Percentiles rank a stretch among this genome's conserved stretches.
Evolutionary conservation across 2,329 filamentous ascomycete genomes (phyloP).

Genomic region (Aspergillus chevalieri): DNA sequence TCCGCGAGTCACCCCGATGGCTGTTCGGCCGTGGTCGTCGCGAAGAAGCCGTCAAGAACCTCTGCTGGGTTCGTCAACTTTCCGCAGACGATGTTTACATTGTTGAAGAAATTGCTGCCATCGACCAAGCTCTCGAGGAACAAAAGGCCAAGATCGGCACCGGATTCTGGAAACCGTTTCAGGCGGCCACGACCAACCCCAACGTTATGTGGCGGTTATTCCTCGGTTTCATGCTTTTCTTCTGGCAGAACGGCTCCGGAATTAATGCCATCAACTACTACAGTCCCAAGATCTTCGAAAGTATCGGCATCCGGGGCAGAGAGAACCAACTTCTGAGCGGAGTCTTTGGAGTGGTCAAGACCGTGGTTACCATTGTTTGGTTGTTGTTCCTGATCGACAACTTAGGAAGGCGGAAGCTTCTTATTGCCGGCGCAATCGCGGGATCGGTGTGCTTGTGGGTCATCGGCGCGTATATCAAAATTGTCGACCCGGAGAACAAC

Average conservation of each 20-base stretch:
- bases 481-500: slow-evolving; percentile 26
- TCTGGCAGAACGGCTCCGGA: slow-evolving; percentile 71
- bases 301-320: slow-evolving; percentile 53
- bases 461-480: slow-evolving; percentile 28
- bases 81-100: slow-evolving; percentile 53
- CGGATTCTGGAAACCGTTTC: slow-evolving; percentile 70
- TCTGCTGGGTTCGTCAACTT: slow-evolving; percentile 41
- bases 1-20: slow-evolving; percentile 61
- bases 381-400: slow-evolving; percentile 62
- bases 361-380: slow-evolving; percentile 60
- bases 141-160: slow-evolving; percentile 57
- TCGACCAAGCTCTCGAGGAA: slow-evolving; percentile 62
- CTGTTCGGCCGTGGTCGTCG: slow-evolving; percentile 61
- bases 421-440: slow-evolving; percentile 58
- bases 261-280: slow-evolving; percentile 82
- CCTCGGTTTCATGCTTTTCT: slow-evolving; percentile 66
- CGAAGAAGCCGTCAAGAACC: slow-evolving; percentile 55
- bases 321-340: slow-evolving; percentile 60
- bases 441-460: slow-evolving; percentile 42
- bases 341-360: slow-evolving; percentile 73
- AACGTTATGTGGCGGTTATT: slow-evolving; percentile 66
- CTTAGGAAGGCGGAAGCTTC: slow-evolving; percentile 55
- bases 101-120: slow-evolving; percentile 63
- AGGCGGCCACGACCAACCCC: slow-evolving; percentile 46
- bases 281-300: slow-evolving; percentile 60